Base-by-base conservation (phyloP, 306 rosid genomes). In the Pyrus betulifolia region DNA sequence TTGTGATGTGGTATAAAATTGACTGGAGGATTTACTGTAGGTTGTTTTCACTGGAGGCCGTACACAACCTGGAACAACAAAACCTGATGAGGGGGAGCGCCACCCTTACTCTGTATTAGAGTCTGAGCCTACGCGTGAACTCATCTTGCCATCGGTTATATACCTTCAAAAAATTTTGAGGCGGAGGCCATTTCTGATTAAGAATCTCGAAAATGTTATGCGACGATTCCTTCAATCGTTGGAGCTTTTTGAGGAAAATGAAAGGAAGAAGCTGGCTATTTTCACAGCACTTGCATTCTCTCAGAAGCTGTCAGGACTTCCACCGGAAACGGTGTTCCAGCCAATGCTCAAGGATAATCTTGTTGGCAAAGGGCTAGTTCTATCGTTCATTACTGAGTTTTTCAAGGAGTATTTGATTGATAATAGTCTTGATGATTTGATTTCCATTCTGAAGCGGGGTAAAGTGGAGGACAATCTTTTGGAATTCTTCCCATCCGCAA, bases 1-100 rank as follows among this genome's bases (percentile, higher is more conserved):
- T 66, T 2, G 10, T 21, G 21, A 66, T 35, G 27, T 66, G 49
- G 9, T 66, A 35, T 35, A 25, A 7, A 18, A 33, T 66, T 66
- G 25, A 66, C 6, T 8, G 33, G 22, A 13, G 21, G 9, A 12
- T 74, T 38, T n/a, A 45, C 40, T 78, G 66, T 80, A 96, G 99
- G 99, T 96, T 84, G 87, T 84, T 88, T 91, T 96, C 93, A 96
- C 93, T 49, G 99, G 99, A 80, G 97, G 99, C 18, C 99, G 99
- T 69, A 96, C 99, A 46, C 99, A 96, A 74, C 98, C 99, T 80
- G 99, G 99, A 91, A 96, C 99, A 76, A 96, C 97, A 78, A 96
- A 96, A 85, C 97, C 99, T 79, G 99, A 92, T 89, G 99, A 96
- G 89, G 99, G 99, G 89, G 97, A 92, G 83, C 99, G 98, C 71